A percentile compares a stretch with the other conserved stretches of the same genome.
phyloP scores from a whole-genome alignment of 257 asterid genomes.

The Solanum okadae region DNA sequence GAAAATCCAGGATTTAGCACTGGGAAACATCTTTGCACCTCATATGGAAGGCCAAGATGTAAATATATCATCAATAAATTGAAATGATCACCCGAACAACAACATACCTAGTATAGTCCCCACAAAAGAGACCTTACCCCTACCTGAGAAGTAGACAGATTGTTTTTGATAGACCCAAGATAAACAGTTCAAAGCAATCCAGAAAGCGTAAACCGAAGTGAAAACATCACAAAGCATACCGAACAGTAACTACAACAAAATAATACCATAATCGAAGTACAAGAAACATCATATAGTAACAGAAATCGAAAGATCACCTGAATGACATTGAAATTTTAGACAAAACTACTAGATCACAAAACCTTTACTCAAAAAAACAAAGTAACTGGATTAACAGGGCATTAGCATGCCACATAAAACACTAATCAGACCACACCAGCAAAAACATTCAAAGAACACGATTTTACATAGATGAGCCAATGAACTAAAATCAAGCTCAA shows the following conservation, averaged over 20 bases:
- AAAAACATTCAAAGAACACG: neutral
- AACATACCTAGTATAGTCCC: neutral
- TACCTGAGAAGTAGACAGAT: too few relatives aligned
- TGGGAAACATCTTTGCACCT: neutral
- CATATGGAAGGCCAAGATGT: neutral
- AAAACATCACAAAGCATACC: neutral
- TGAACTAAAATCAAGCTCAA: neutral
- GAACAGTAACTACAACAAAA: neutral
- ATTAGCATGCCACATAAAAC: neutral
- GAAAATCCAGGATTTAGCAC: neutral
- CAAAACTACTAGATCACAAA: neutral
- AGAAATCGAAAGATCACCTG: neutral
- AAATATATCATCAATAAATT: neutral
- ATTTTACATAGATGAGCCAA: neutral
- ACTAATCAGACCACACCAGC: neutral
- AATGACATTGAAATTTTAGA: neutral
- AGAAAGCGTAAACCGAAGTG: neutral
- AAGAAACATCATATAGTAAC: neutral
- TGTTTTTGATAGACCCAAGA: neutral
- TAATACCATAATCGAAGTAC: neutral
- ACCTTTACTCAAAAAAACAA: neutral
- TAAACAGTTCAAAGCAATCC: neutral
- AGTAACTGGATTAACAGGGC: neutral
- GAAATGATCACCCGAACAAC: neutral
- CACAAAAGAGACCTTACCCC: neutral